Evolutionary conservation across 1,139 yeast genomes (phyloP), one percentile per base, ranked within the genome.

Genomic region (Pichia sp.): DNA sequence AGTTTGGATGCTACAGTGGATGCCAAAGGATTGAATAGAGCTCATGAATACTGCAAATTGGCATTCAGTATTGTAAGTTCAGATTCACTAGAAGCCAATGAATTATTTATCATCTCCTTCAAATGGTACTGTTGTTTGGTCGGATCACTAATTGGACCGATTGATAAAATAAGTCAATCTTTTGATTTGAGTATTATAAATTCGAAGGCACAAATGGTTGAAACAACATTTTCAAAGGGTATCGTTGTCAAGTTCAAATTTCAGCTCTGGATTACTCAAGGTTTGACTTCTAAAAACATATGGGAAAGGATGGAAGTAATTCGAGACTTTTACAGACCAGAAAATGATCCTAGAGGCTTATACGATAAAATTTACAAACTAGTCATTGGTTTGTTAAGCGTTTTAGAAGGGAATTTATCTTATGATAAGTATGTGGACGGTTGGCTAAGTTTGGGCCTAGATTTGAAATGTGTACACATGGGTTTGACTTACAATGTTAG

Each of bases 131-230:
- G 77, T 36, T 62, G 72, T 23, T 69, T 78, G 0, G 61, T 79
- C 57, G 84, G 81, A 1, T 67, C 72, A 7, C 75, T 70, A 54
- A 67, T 76, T 48, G 82, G 79, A 53, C 79, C 83, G 1, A 55
- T 73, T 43, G 63, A 69, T 3, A 74, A 72, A 40, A 67, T 80
- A 5, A 59, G 73, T 50, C 71, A 72, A 50, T 70, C 70, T 49
- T 67, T 67, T 54, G 75, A 72, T 49, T 53, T 67, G 6, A 70
- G 64, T 51, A 58, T 70, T n/a, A 54, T 64, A 1, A 49, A 51
- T 47, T 40, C 55, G 3, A 54, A 48, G 42, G n/a, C 41, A 16
- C 55, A 51, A 45, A n/a, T 42, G 10, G 13, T 48, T 34, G 48
- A 49, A 11, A 45, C 52, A 36, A 29, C 31, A 40, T 36, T 51